Percentiles rank a stretch among this genome's conserved stretches.
phyloP scores from a whole-genome alignment of 2,329 filamentous ascomycete species.

The Ophidiomyces ophidiicola region DNA sequence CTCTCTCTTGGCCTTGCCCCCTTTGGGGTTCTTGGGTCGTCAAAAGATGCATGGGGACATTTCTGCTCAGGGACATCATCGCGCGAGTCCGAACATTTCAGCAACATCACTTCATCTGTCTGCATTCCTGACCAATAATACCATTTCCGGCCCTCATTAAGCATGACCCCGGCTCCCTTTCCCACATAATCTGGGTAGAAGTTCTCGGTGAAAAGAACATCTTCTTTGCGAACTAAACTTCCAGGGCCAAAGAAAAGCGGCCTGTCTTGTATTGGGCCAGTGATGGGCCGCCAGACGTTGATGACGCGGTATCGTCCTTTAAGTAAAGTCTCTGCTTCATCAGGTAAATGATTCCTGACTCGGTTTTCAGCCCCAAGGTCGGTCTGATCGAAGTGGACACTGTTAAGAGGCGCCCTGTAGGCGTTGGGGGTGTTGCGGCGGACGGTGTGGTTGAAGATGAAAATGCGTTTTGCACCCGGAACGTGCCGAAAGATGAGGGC shows the following conservation, averaged over 20 bases:
- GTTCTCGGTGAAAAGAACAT: conserved; percentile 62
- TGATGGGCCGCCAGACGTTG: conserved; percentile 70
- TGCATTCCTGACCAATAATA: conserved; percentile 71
- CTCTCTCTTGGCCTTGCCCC: conserved; percentile 67
- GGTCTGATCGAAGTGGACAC: conserved; percentile 78
- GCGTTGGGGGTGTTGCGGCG: conserved; percentile 51
- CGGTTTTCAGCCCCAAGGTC: conserved; percentile 51
- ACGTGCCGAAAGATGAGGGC: conserved; percentile 54
- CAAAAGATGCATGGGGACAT: conserved; percentile 65
- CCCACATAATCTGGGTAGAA: conserved; percentile 59
- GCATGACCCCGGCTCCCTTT: conserved; percentile 58
- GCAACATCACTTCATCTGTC: conserved; percentile 56
- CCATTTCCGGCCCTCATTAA: conserved; percentile 55
- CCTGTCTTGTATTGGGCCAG: conserved; percentile 44
- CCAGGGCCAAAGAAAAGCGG: conserved; percentile 48
- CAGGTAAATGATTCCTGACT: conserved; percentile 54
- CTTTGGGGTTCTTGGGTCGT: conserved; percentile 56
- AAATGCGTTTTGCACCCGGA: conserved; percentile 52
- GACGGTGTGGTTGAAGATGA: conserved; percentile 82
- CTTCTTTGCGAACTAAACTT: conserved; percentile 42
- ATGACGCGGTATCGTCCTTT: conserved; percentile 64
- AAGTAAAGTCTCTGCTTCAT: conserved; percentile 56
- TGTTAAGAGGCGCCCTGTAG: conserved; percentile 54
- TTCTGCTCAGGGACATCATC: conserved; percentile 32
- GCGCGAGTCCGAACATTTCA: conserved; percentile 68